Base-by-base conservation (phyloP, 2,329 filamentous ascomycete genomes). In the Aspergillus neotritici region DNA sequence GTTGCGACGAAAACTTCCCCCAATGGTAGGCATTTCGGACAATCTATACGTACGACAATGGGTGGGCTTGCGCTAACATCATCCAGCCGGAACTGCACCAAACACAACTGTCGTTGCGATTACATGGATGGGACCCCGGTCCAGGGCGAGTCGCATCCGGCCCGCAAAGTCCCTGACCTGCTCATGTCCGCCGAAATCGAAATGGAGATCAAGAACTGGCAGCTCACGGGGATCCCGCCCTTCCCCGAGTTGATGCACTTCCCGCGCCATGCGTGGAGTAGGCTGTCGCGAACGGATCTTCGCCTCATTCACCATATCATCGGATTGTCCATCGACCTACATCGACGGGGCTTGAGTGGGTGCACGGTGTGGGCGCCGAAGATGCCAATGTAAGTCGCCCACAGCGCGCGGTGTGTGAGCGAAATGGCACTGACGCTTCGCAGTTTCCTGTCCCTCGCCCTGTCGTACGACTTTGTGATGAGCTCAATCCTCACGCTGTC, bases 61-160 rank as follows among this genome's bases (percentile, higher is more conserved):
- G n/a, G n/a, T n/a, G n/a, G n/a, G n/a, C n/a, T n/a, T n/a, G n/a
- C 34, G 9, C 32, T 47, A 25, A 44, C 28, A 16, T 32, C 17
- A 47, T 17, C 35, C 61, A 94, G 90, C 73, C 88, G 88, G 61
- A 98, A 98, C 70, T 98, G 93, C 71, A 96, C 91, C 49, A 98
- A 97, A 72, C 93, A 98, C 72, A 95, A 96, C 73, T 93, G 94
- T 59, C 86, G 90, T 61, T 98, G 93, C 70, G 93, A 95, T 58
- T 98, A 97, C 74, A 94, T 95, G 77, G 90, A 97, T 64, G 82
- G 83, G 61, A 80, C 86, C 37, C 75, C 80, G 35, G 76, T 83
- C 48, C 69, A 59, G 37, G 76, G 78, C 52, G 76, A 76, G 50
- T 71, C 69, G 44, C 64, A 70, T 40, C 68, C 67, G 46, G 69